Percentiles rank a stretch among this genome's conserved stretches.
Evolutionary conservation across 73 alveolate genomes (phyloP).

Genomic region (Stentor coeruleus): DNA sequence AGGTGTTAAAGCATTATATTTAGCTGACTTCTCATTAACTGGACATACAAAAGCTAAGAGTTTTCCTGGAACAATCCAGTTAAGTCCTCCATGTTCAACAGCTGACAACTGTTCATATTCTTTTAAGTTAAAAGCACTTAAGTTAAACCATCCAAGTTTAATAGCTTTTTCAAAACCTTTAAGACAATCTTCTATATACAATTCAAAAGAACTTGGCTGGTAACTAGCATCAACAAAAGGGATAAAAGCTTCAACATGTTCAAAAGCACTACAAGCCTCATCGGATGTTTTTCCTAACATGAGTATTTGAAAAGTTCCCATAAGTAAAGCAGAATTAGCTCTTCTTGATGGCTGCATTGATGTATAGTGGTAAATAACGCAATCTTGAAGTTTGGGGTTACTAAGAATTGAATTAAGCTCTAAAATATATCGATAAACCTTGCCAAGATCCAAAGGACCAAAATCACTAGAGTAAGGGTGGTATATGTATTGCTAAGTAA

Average conservation of each 20-base stretch:
- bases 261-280: not conserved
- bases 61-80: not conserved
- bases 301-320: not conserved
- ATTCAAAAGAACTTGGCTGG: not conserved
- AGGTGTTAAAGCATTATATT: slow-evolving; percentile 12
- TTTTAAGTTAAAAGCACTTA: not conserved
- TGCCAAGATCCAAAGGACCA: not conserved
- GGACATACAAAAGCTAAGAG: not conserved
- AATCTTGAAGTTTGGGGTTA: not conserved
- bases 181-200: not conserved
- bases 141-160: not conserved
- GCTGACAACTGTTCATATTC: not conserved
- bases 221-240: not conserved
- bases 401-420: not conserved
- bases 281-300: not conserved
- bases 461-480: not conserved
- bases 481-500: not conserved
- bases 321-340: not conserved
- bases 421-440: not conserved
- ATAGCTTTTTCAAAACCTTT: not conserved
- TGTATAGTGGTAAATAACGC: not conserved
- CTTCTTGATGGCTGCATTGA: not conserved
- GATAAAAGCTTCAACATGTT: not conserved
- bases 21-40: no score
- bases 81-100: not conserved